Evolutionary conservation across 345 rosid genomes (phyloP).

Genomic region (Hevea brasiliensis): DNA sequence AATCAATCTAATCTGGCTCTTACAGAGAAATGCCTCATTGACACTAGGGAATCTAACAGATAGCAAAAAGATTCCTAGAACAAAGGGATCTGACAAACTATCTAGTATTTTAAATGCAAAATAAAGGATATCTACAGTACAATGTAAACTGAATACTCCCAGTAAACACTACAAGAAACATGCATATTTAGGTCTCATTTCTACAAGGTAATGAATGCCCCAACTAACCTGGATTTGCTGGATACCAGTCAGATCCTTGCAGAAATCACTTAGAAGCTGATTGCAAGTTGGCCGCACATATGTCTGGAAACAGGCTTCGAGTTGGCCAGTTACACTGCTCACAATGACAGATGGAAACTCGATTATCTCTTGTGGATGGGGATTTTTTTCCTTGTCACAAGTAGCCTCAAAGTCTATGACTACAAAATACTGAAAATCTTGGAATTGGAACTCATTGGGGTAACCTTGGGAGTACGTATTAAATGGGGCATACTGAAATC

Average conservation of each 20-base stretch:
- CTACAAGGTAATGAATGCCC: neutral
- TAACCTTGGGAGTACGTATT: conserved; percentile 36
- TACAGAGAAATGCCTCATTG: neutral
- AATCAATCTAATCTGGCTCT: neutral
- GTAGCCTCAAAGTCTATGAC: conserved; percentile 55
- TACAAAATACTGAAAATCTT: conserved; percentile 54
- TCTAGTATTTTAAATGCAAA: neutral
- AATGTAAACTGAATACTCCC: neutral
- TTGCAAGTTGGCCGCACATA: conserved; percentile 53
- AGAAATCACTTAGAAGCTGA: conserved; percentile 43
- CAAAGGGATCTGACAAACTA: neutral
- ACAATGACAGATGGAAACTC: conserved; percentile 55
- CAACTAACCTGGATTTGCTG: conserved; percentile 46
- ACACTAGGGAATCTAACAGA: neutral
- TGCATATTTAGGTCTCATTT: neutral
- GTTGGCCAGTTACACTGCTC: conserved; percentile 43
- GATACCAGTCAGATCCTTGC: conserved; percentile 53
- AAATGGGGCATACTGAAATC: conserved; percentile 42
- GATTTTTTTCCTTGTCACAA: conserved; percentile 47
- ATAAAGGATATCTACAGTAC: neutral
- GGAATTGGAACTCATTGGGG: conserved; percentile 43
- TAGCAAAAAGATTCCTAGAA: neutral
- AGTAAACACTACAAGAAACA: neutral
- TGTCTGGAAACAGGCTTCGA: conserved; percentile 50
- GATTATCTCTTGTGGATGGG: conserved; percentile 54